phyloP scores from a whole-genome alignment of 2,329 filamentous ascomycete genomes.

The Calonectria pteridis region DNA sequence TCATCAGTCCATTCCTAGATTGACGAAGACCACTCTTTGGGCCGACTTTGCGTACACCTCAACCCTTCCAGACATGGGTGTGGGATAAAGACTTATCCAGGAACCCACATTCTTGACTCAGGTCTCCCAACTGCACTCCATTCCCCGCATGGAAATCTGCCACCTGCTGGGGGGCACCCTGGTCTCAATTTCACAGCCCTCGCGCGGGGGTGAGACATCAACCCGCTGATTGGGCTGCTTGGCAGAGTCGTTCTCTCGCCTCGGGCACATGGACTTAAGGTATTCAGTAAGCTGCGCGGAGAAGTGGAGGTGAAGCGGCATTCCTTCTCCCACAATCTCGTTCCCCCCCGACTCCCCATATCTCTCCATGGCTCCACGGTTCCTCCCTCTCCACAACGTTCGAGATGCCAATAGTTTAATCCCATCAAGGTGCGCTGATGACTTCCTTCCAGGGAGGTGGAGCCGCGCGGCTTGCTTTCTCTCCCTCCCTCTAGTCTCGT shows the following conservation, averaged over 20 bases:
- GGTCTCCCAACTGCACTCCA: neutral
- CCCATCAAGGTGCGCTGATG: neutral
- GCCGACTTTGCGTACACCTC: neutral
- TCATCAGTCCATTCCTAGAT: constrained; percentile 29
- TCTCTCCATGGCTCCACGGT: neutral
- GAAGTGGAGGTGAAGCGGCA: constrained; percentile 11
- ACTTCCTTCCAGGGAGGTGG: neutral
- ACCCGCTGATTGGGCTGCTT: constrained; percentile 17
- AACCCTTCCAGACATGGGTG: neutral
- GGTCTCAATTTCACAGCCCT: constrained; percentile 27
- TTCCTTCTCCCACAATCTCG: neutral
- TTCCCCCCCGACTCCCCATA: neutral
- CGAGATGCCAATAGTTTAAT: neutral
- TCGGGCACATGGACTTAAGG: constrained; percentile 13
- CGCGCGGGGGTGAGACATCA: constrained; percentile 36
- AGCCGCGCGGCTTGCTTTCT: neutral
- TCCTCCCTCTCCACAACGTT: constrained; percentile 8
- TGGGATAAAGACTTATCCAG: constrained; percentile 42
- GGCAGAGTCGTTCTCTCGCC: neutral
- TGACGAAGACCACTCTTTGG: constrained; percentile 4
- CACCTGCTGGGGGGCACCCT: constrained; percentile 35
- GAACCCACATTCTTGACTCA: constrained; percentile 27
- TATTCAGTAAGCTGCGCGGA: constrained; percentile 2
- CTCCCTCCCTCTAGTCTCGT: neutral
- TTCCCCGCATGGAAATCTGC: constrained; percentile 31